These are phyloP conservation scores for Eleusine indica DNA, from an alignment of 176 grass and related monocot genomes.

Conservation along the genomic window DNA sequence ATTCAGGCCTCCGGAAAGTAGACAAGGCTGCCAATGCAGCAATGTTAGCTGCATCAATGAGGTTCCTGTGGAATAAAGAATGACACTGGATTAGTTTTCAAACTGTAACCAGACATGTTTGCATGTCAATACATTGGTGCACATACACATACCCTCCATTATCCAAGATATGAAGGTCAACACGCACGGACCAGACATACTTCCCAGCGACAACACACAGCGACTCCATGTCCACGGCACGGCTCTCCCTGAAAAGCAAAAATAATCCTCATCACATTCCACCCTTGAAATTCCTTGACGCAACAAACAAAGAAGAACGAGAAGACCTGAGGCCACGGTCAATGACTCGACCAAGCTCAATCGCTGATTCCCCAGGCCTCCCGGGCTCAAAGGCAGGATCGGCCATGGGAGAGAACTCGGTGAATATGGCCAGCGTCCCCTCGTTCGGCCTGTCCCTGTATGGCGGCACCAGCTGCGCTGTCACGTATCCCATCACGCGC, in stretches of 20 bases:
- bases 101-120: not conserved
- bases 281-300: not conserved
- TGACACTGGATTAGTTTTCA: not conserved
- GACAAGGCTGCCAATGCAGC: conserved; percentile 85
- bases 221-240: conserved; percentile 95
- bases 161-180: conserved; percentile 96
- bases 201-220: conserved; percentile 87
- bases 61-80: conserved; percentile 62
- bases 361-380: conserved; percentile 71
- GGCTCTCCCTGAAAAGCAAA: conserved; percentile 69
- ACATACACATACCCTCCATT: conserved; percentile 82
- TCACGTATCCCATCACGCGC: conserved; percentile 84
- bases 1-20: conserved; percentile 86
- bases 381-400: conserved; percentile 89
- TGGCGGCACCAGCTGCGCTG: conserved; percentile 77
- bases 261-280: not conserved
- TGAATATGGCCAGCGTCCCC: conserved; percentile 82
- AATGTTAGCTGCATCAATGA: conserved; percentile 91
- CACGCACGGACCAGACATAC: conserved; percentile 87
- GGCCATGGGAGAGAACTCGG: conserved; percentile 97
- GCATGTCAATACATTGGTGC: conserved; percentile 11
- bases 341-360: conserved; percentile 86
- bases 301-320: conserved; percentile 6
- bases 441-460: conserved; percentile 94
- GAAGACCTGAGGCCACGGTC: conserved; percentile 85